These are phyloP conservation scores for Lactarius deliciosus DNA, from an alignment of 768 basidiomycete genomes.

Conservation along the genomic window DNA sequence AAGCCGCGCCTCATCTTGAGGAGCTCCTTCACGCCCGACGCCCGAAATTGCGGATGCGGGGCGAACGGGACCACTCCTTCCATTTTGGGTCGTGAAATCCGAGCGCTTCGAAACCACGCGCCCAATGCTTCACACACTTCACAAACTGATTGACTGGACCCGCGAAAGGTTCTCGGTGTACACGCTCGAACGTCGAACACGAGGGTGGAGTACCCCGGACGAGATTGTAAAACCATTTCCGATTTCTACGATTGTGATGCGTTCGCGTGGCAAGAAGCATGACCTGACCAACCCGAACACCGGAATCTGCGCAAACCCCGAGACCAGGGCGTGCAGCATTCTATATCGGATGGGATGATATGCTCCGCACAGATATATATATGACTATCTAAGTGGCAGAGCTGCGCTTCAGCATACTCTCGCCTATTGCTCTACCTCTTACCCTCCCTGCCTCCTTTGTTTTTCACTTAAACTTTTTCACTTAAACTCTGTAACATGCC, in stretches of 20 bases:
- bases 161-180: background rate
- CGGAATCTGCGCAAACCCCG: slow-evolving; percentile 3
- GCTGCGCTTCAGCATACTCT: background rate
- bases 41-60: background rate
- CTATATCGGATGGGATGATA: background rate
- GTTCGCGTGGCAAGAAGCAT: background rate
- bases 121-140: background rate
- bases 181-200: slow-evolving; percentile 10
- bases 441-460: no score
- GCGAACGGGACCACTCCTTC: slow-evolving; percentile 14
- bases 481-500: no score
- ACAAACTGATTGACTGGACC: slow-evolving; percentile 5
- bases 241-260: slow-evolving; percentile 3
- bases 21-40: background rate
- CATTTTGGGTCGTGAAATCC: slow-evolving; percentile 7
- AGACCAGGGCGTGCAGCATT: slow-evolving; percentile 6
- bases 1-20: background rate
- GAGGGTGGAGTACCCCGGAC: slow-evolving; percentile 8
- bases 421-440: background rate
- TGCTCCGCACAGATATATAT: slow-evolving; percentile 21
- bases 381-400: slow-evolving; percentile 1
- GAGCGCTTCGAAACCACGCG: slow-evolving; percentile 8
- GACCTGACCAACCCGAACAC: slow-evolving; percentile 3
- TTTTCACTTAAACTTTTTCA: no score
- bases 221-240: background rate